A percentile compares a stretch with the other conserved stretches of the same genome.
Evolutionary conservation across 805 yeast species (phyloP).

Genomic region (Schizosaccharomyces octosporus): DNA sequence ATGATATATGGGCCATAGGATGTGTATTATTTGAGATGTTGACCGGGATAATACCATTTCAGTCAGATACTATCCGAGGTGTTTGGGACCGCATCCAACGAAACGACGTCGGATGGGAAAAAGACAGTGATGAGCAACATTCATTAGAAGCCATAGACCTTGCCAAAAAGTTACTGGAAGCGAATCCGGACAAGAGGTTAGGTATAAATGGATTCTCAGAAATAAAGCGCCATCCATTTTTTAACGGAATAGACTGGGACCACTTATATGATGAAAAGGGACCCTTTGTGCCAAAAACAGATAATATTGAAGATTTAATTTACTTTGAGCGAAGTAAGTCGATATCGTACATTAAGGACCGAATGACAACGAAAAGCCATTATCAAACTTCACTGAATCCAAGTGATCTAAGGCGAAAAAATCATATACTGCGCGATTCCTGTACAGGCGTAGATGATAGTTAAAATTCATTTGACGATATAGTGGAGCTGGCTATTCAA

Average conservation of each 20-base stretch:
- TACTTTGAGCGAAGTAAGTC: background rate
- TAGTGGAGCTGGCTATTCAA: background rate
- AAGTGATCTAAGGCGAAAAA: too few species aligned
- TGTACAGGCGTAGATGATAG: background rate
- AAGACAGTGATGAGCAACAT: background rate
- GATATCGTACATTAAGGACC: background rate
- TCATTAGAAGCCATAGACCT: background rate
- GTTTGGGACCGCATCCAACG: slow-evolving; percentile 28
- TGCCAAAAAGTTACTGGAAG: background rate
- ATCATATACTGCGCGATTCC: too few species aligned
- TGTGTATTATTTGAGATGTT: slow-evolving; percentile 90
- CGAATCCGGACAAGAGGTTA: background rate
- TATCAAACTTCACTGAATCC: background rate
- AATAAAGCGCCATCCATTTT: background rate
- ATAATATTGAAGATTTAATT: background rate
- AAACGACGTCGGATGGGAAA: background rate
- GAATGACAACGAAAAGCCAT: background rate
- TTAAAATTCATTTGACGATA: background rate
- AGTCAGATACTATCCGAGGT: slow-evolving; percentile 80
- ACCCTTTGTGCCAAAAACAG: slow-evolving; percentile 1
- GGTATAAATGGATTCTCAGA: background rate
- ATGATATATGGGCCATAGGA: slow-evolving; percentile 95
- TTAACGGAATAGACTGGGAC: background rate
- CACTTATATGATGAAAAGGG: background rate
- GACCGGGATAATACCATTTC: slow-evolving; percentile 91